Percentiles rank a stretch among this genome's conserved stretches.
Conservation (phyloP, 306 rosid genomes). For the Citrullus amarus region DNA sequence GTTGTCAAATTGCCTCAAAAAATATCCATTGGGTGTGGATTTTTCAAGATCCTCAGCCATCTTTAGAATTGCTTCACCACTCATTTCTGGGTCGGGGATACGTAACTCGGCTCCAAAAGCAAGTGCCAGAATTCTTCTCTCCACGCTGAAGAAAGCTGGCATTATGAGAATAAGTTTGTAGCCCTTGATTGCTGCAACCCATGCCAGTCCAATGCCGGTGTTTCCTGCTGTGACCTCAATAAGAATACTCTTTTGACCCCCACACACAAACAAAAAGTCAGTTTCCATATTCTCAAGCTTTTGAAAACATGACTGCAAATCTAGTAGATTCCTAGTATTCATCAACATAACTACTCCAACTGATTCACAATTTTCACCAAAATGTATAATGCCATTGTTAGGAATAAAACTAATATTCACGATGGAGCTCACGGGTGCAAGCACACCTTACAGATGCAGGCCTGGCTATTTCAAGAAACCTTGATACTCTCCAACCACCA, state of each 20-base stretch:
- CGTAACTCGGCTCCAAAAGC: constrained; percentile 80
- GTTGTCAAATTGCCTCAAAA: constrained; percentile 50
- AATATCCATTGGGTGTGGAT: constrained; percentile 37
- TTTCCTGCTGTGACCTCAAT: constrained; percentile 74
- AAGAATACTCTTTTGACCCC: constrained; percentile 40
- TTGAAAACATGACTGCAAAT: constrained; percentile 2
- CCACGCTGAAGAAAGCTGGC: constrained; percentile 50
- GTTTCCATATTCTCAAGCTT: constrained; percentile 11
- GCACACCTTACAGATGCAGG: background rate
- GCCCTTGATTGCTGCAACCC: constrained; percentile 58
- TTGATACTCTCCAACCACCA: background rate
- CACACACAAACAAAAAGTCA: constrained; percentile 9
- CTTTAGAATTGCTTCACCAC: constrained; percentile 29
- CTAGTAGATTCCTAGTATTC: background rate
- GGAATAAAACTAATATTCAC: background rate
- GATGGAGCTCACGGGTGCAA: background rate
- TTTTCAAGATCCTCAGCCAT: constrained; percentile 43
- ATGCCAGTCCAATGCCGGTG: constrained; percentile 82
- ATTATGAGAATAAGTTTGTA: constrained; percentile 47
- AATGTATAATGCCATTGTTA: background rate
- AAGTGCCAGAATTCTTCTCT: constrained; percentile 47
- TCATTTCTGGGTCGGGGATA: constrained; percentile 55
- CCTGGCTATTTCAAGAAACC: background rate
- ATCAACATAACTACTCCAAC: background rate
- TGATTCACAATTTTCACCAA: background rate